A percentile compares a stretch with the other conserved stretches of the same genome.
Evolutionary conservation across 2,329 filamentous ascomycete species (phyloP).

Genomic region (Gaeumannomyces sp.): DNA sequence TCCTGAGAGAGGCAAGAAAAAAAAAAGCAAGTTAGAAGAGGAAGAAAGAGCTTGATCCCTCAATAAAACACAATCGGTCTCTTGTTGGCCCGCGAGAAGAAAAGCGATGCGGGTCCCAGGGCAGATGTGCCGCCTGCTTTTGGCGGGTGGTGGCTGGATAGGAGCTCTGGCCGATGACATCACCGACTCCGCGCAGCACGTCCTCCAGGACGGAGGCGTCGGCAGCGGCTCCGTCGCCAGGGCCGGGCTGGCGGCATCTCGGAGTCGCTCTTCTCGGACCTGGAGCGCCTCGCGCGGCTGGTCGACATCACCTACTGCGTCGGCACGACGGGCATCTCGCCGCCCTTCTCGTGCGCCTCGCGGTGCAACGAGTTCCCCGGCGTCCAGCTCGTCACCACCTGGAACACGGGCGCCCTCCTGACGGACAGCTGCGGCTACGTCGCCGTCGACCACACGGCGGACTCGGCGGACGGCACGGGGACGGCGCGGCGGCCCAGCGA

Average conservation of each 20-base stretch:
- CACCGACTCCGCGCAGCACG: not conserved
- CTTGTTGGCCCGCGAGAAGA: not conserved
- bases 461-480: slow-evolving; percentile 12
- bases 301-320: slow-evolving; percentile 96
- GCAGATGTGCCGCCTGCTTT: not conserved
- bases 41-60: not conserved
- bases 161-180: slow-evolving; percentile 4
- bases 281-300: slow-evolving; percentile 83
- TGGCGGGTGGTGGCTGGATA: not conserved
- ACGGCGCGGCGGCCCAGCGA: too few species aligned
- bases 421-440: slow-evolving; percentile 93
- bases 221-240: not conserved
- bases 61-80: not conserved
- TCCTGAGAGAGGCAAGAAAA: too few species aligned
- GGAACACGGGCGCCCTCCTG: slow-evolving; percentile 82
- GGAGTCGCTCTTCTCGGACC: slow-evolving; percentile 62
- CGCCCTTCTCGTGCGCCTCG: slow-evolving; percentile 79
- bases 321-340: slow-evolving; percentile 71
- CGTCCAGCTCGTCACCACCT: slow-evolving; percentile 75
- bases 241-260: slow-evolving; percentile 37
- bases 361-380: slow-evolving; percentile 78
- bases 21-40: too few species aligned
- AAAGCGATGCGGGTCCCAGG: not conserved
- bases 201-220: not conserved
- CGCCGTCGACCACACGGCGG: slow-evolving; percentile 65